A percentile compares a stretch with the other conserved stretches of the same genome.
phyloP scores from a whole-genome alignment of 2,329 filamentous ascomycete species.

The Fusarium sarcochroum region DNA sequence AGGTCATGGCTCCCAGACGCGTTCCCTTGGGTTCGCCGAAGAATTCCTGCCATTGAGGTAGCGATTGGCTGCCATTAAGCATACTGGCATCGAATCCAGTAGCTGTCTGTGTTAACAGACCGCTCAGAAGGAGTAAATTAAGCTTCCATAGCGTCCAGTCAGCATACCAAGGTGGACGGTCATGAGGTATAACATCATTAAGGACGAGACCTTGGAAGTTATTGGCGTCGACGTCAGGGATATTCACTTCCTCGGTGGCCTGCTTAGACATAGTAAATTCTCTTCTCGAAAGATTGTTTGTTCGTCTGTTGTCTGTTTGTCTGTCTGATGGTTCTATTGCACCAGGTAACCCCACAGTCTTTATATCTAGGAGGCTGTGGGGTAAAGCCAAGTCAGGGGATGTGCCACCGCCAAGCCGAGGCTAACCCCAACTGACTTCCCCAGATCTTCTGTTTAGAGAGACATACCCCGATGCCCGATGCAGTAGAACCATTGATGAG shows the following conservation, averaged over 20 bases:
- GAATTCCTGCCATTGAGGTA: constrained; percentile 50
- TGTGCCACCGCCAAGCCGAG: too few species aligned
- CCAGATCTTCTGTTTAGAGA: too few species aligned
- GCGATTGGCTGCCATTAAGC: constrained; percentile 53
- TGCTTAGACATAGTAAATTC: constrained; percentile 24
- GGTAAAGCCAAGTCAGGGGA: too few species aligned
- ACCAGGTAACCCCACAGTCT: too few species aligned
- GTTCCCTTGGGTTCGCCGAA: constrained; percentile 50
- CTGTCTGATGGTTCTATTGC: too few species aligned
- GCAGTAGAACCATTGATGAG: too few species aligned
- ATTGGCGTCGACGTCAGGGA: constrained; percentile 27
- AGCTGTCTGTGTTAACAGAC: constrained; percentile 51
- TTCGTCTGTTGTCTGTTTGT: too few species aligned
- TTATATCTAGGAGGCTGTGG: too few species aligned
- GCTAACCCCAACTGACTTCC: too few species aligned
- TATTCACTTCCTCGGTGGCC: constrained; percentile 18
- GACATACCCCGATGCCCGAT: too few species aligned
- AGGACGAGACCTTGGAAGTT: constrained; percentile 47
- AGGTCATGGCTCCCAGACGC: constrained; percentile 51
- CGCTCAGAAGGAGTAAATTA: constrained; percentile 51
- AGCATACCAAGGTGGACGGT: constrained; percentile 43
- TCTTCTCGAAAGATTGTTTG: too few species aligned
- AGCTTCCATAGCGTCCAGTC: constrained; percentile 48
- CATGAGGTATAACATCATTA: constrained; percentile 42
- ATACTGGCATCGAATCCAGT: constrained; percentile 53